These are phyloP conservation scores for Aspergillus unguis DNA, from an alignment of 2,329 filamentous ascomycete genomes.

Conservation along the genomic window DNA sequence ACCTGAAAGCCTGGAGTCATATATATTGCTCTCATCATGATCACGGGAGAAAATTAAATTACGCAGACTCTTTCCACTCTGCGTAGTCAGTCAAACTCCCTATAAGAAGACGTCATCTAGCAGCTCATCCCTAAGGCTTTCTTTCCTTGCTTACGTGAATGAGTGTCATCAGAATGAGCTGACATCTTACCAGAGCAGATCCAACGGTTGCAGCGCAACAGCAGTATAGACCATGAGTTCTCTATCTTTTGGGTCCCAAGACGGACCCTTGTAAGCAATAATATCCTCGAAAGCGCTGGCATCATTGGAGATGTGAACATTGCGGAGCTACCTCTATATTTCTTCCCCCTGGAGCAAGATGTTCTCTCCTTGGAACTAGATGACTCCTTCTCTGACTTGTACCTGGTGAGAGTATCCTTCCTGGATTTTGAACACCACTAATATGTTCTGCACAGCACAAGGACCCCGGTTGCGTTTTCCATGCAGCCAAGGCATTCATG, in stretches of 20 bases:
- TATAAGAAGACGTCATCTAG: conserved; percentile 38
- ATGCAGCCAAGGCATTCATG: conserved; percentile 91
- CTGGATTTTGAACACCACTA: not conserved
- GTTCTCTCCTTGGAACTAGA: conserved; percentile 87
- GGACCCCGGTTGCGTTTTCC: conserved; percentile 85
- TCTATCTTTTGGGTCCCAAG: conserved; percentile 95
- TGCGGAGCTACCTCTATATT: conserved; percentile 79
- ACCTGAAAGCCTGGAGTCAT: conserved; percentile 10
- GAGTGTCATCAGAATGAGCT: conserved; percentile 58
- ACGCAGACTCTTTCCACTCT: conserved; percentile 52
- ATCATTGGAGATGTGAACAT: conserved; percentile 91
- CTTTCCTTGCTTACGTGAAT: conserved; percentile 34
- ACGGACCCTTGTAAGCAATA: conserved; percentile 85
- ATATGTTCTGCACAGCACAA: conserved; percentile 56
- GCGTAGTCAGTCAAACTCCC: conserved; percentile 56
- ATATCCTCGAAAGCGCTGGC: conserved; percentile 86
- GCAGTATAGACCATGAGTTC: conserved; percentile 89
- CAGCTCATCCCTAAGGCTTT: conserved; percentile 45
- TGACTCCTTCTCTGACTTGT: conserved; percentile 81
- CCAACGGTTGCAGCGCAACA: conserved; percentile 81
- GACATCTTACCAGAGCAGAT: conserved; percentile 73
- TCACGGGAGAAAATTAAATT: conserved; percentile 56
- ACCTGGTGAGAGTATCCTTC: conserved; percentile 55
- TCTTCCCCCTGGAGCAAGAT: conserved; percentile 88
- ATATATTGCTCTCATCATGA: not conserved